phyloP scores from a whole-genome alignment of 2,329 filamentous ascomycete genomes.

The Aspergillus jensenii region DNA sequence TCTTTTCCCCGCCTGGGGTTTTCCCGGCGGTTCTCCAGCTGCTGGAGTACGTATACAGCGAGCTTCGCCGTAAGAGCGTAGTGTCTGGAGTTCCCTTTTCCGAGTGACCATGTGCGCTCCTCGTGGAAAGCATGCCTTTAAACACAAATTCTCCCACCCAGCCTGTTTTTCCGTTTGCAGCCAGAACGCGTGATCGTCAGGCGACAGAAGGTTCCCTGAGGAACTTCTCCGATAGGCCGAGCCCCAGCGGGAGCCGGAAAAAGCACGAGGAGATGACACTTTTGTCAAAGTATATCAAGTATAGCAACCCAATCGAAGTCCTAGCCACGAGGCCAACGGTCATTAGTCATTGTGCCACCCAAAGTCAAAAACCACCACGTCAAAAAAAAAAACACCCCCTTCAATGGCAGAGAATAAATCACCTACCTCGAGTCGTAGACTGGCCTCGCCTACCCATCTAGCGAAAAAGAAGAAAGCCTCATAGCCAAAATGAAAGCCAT shows the following conservation, averaged over 20 bases:
- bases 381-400: not conserved
- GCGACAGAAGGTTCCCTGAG: too few relatives aligned
- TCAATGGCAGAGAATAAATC: not conserved
- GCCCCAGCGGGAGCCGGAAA: not conserved
- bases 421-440: too few relatives aligned
- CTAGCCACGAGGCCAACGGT: not conserved
- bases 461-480: not conserved
- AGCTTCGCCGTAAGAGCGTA: too few relatives aligned
- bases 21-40: not conserved
- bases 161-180: not conserved
- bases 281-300: not conserved
- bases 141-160: too few relatives aligned
- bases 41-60: too few relatives aligned
- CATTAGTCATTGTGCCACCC: not conserved
- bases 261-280: too few relatives aligned
- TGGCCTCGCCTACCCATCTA: not conserved
- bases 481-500: slow-evolving; percentile 5
- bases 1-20: not conserved
- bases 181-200: not conserved
- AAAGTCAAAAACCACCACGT: not conserved
- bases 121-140: too few relatives aligned
- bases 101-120: too few relatives aligned
- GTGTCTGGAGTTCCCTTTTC: too few relatives aligned
- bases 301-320: not conserved
- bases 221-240: not conserved